Base-by-base conservation (phyloP, 1,284 basidiomycete genomes). In the Tetrapyrgos nigripes region DNA sequence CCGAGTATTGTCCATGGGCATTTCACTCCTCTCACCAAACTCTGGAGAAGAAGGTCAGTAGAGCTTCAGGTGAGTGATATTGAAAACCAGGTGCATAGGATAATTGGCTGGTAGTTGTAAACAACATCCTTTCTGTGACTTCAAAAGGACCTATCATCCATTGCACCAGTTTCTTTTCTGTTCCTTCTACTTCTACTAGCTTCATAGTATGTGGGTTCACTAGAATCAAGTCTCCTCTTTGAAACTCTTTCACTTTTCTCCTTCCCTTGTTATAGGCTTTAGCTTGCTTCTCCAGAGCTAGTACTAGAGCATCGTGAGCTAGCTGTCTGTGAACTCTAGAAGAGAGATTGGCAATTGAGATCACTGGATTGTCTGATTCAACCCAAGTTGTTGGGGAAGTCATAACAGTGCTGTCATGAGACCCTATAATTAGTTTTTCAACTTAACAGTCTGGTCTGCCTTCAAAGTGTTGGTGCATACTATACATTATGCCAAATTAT, bases 1-100 rank as follows among this genome's bases (percentile, higher is more conserved):
- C 66, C 66, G 68, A 0, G 59, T 55, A 33, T 70, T 63, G 1
- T 67, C 60, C 5, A 58, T 35, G 0, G 61, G 57, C 27, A 66
- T 23, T 1, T 26, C 31, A 0, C 24, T 44, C 31, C 67, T 26
- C 19, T 64, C 31, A 8, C 61, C 58, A 24, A 57, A 60, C 21
- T 62, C 47, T 2, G 47, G 46, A 1, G 50, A 24, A 3, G 61
- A 46, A 2, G 40, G 13, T 1, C 23, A 14, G 33, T 57, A 57
- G 10, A 19, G 19, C 29, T 53, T 27, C 33, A 57, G 27, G 43
- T 58, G 56, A 2, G 24, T 4, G 24, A 58, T 45, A 17, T 58
- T 58, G 35, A 58, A 23, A 28, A 53, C 35, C 13, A 50, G 43
- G 35, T 58, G 50, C 24, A 58, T 58, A 29, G 14, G 23, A 21